These are phyloP conservation scores for Monilinia vaccinii-corymbosi DNA, from an alignment of 2,329 filamentous ascomycete species.

Conservation along the genomic window DNA sequence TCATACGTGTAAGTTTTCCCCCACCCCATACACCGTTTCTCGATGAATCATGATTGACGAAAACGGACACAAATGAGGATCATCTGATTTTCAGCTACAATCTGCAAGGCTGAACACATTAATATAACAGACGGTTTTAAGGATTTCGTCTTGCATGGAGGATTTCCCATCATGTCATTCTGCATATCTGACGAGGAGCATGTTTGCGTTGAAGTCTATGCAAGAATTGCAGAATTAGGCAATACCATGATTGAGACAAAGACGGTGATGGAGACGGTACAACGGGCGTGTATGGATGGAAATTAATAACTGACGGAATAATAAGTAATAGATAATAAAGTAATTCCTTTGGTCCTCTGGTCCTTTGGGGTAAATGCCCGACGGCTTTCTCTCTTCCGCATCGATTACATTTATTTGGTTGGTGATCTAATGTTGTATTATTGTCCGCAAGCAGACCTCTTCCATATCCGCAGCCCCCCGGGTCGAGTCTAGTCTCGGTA, in stretches of 20 bases:
- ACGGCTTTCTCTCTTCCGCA: not conserved
- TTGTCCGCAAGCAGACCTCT: too few relatives aligned
- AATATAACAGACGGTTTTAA: not conserved
- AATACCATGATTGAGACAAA: not conserved
- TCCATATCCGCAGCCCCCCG: not conserved
- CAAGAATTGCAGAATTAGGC: not conserved
- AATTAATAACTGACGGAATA: not conserved
- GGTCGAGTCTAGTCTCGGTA: too few relatives aligned
- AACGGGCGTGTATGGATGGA: not conserved
- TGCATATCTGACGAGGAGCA: not conserved
- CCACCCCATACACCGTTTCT: not conserved
- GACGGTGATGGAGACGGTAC: not conserved
- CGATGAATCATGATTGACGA: not conserved
- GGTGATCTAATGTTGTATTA: not conserved
- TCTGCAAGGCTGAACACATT: conserved; percentile 9
- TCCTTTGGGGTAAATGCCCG: not conserved
- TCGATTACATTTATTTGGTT: not conserved
- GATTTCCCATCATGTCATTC: not conserved
- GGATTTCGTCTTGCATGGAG: not conserved
- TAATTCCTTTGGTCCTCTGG: not conserved
- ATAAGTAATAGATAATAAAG: not conserved
- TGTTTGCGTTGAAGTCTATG: not conserved
- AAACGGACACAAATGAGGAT: not conserved
- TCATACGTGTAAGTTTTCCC: conserved; percentile 10
- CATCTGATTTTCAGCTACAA: conserved; percentile 6